Percentiles rank a stretch among this genome's conserved stretches.
Evolutionary conservation across 345 rosid genomes (phyloP).

Genomic region (Arabis hirsuta): DNA sequence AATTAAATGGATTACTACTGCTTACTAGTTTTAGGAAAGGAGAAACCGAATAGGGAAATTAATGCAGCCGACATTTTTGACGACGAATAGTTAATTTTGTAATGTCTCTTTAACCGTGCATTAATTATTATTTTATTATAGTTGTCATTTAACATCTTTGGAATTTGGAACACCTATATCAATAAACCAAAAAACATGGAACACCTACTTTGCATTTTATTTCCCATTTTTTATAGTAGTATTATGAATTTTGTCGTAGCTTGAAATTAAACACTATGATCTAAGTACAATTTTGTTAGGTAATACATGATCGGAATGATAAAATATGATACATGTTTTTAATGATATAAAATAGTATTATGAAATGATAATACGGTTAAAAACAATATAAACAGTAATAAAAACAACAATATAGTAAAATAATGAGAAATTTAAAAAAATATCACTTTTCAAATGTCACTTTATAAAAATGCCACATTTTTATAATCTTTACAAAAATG

Average conservation of each 20-base stretch:
- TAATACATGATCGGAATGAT: too few relatives aligned
- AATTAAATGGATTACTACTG: constrained; percentile 18
- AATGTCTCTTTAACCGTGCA: constrained; percentile 37
- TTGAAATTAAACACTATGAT: not conserved
- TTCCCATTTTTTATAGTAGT: not conserved
- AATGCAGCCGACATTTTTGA: constrained; percentile 43
- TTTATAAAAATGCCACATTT: too few relatives aligned
- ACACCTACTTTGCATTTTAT: not conserved
- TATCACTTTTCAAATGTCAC: too few relatives aligned
- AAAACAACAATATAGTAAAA: too few relatives aligned
- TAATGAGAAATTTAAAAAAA: too few relatives aligned
- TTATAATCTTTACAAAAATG: too few relatives aligned
- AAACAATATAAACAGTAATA: too few relatives aligned
- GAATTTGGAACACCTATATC: not conserved
- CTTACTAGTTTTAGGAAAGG: constrained; percentile 23
- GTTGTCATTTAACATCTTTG: not conserved
- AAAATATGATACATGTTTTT: too few relatives aligned
- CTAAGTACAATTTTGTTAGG: not conserved
- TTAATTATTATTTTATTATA: not conserved
- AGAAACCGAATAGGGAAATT: constrained; percentile 25
- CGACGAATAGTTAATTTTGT: constrained; percentile 16
- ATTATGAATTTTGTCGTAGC: not conserved
- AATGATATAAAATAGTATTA: too few relatives aligned
- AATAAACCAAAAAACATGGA: constrained; percentile 19
- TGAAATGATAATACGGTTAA: too few relatives aligned